These are phyloP conservation scores for Galerina marginata DNA, from an alignment of 768 basidiomycete genomes.

Conservation along the genomic window DNA sequence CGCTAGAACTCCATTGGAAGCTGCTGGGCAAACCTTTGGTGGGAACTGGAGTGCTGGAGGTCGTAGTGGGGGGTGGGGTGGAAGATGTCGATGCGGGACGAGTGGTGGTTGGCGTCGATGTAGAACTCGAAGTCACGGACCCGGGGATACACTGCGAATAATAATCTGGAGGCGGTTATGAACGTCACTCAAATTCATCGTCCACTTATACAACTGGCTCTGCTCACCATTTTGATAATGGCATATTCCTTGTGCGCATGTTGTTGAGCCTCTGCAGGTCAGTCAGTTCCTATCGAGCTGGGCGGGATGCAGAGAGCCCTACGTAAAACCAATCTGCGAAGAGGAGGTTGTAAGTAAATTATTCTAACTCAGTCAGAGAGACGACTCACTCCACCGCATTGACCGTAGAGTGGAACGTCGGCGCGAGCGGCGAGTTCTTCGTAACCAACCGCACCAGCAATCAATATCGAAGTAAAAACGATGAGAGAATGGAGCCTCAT, in stretches of 20 bases:
- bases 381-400: conserved; percentile 16
- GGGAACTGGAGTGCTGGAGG: not conserved
- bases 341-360: not conserved
- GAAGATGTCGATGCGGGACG: not conserved
- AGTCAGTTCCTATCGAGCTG: not conserved
- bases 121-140: not conserved
- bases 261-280: not conserved
- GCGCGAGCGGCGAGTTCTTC: not conserved
- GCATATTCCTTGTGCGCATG: not conserved
- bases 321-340: conserved; percentile 3
- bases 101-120: not conserved
- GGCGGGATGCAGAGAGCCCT: not conserved
- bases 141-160: conserved; percentile 15
- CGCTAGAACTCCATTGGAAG: conserved; percentile 22
- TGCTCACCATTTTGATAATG: not conserved
- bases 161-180: not conserved
- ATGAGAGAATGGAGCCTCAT: too few species aligned
- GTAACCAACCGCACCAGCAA: not conserved
- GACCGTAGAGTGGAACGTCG: not conserved
- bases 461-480: not conserved
- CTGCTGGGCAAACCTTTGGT: conserved; percentile 9
- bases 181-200: not conserved
- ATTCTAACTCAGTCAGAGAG: not conserved
- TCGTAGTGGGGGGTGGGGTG: conserved; percentile 1
- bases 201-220: not conserved